Base-by-base conservation (phyloP, 108 stramenopile species). In the Mediolabrus comicus region DNA sequence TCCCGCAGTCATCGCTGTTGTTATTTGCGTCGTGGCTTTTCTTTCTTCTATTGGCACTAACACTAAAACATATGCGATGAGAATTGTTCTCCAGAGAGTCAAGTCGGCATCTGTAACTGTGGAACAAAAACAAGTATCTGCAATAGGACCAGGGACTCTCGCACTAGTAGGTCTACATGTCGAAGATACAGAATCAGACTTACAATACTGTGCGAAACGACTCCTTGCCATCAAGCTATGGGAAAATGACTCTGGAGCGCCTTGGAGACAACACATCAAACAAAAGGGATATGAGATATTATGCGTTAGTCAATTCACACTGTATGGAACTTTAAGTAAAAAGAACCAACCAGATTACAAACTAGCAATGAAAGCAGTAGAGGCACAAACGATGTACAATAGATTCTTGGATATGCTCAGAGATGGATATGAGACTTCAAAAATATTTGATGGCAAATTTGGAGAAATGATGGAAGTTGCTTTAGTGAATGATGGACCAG, bases 301-400 rank as follows among this genome's bases (percentile, higher is more conserved):
- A 14, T 90, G 88, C 65, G 95, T 95, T 17, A 81, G 79, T 51
- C 95, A 95, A 82, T 95, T 95, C 49, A 91, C 90, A 11, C 65
- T 95, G 52, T 95, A 92, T 75, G 95, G 90, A 4, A 92, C 81
- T 13, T 49, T 95, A 9, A 74, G 73, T 2, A 93, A 92, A 52
- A 95, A 92, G 78, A 69, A 92, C 76, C 89, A 90, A 57, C 95
- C 95, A 35, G 92, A 95, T 65, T 92, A 89, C 78, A 92, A 92
- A 65, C 53, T 68, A 8, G 79, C 92, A 31, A 95, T 95, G 95
- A 95, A 95, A 75, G 39, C 59, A 19, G 70, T 55, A 0, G 76
- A 71, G 17, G 95, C 95, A 1, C 63, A 83, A 30, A 67, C 59
- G 35, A 74, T 91, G 84, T 93, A 95, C 68, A 53, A 66, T 32